phyloP scores from a whole-genome alignment of 768 basidiomycete genomes.

The Rhodotorula paludigena region DNA sequence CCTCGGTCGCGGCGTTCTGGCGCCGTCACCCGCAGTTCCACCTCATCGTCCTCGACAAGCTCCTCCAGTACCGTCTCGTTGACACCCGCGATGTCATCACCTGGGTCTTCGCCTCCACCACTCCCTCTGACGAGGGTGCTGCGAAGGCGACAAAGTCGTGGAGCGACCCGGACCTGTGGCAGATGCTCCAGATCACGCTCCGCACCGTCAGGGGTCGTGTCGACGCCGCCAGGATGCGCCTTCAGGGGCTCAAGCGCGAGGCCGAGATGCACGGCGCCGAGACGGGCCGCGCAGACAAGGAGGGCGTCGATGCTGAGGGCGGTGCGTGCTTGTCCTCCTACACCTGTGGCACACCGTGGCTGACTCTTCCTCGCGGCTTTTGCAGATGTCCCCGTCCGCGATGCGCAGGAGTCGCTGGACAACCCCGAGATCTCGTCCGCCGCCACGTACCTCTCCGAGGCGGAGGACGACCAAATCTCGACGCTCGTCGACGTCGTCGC shows the following conservation, averaged over 20 bases:
- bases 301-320: slow-evolving; percentile 69
- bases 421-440: slow-evolving; percentile 26
- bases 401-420: slow-evolving; percentile 41
- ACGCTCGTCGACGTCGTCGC: slow-evolving; percentile 68
- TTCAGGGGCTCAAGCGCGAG: slow-evolving; percentile 71
- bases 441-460: slow-evolving; percentile 45
- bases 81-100: slow-evolving; percentile 83
- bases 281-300: slow-evolving; percentile 61
- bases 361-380: slow-evolving; percentile 58
- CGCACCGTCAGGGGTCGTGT: slow-evolving; percentile 90
- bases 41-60: slow-evolving; percentile 88
- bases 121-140: neutral
- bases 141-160: slow-evolving; percentile 42
- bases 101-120: slow-evolving; percentile 27
- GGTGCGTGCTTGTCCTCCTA: slow-evolving; percentile 57
- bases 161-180: slow-evolving; percentile 65
- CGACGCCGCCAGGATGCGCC: slow-evolving; percentile 66
- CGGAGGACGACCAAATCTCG: slow-evolving; percentile 68
- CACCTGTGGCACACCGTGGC: slow-evolving; percentile 51
- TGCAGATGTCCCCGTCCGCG: slow-evolving; percentile 63
- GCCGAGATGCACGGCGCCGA: slow-evolving; percentile 70
- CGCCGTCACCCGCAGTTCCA: slow-evolving; percentile 76
- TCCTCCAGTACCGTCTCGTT: slow-evolving; percentile 97
- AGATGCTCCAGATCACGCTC: slow-evolving; percentile 70
- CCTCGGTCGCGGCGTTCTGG: slow-evolving; percentile 74